Percentiles rank a stretch among this genome's conserved stretches.
These are phyloP conservation scores for Sarocladium strictum DNA, from an alignment of 2,329 filamentous ascomycete species.

Conservation along the genomic window DNA sequence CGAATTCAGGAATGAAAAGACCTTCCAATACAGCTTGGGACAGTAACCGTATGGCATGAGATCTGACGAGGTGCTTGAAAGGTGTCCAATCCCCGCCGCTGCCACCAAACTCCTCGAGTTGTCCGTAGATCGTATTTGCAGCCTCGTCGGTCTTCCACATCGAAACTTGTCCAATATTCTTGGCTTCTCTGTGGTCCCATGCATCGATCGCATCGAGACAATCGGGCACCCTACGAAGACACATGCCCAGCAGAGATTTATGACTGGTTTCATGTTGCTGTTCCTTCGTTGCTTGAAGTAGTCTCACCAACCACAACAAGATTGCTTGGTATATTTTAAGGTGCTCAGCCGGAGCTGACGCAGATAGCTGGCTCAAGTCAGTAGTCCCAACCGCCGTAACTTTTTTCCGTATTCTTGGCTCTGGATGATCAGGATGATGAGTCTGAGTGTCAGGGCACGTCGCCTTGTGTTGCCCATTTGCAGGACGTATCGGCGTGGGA, in stretches of 20 bases:
- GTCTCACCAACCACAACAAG: slow-evolving; percentile 22
- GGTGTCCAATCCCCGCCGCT: slow-evolving; percentile 25
- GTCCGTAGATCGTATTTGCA: slow-evolving; percentile 21
- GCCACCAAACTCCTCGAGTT: slow-evolving; percentile 27
- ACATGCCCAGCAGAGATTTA: slow-evolving; percentile 31
- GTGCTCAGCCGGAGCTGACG: background rate
- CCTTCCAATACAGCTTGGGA: slow-evolving; percentile 23
- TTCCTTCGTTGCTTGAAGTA: slow-evolving; percentile 23
- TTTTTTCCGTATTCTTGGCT: slow-evolving; percentile 1
- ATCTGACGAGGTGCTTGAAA: slow-evolving; percentile 25
- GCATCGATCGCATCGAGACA: slow-evolving; percentile 26
- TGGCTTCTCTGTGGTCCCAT: slow-evolving; percentile 23
- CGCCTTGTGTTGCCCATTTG: too few species aligned
- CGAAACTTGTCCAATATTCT: slow-evolving; percentile 17
- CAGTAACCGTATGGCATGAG: slow-evolving; percentile 24
- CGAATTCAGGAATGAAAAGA: slow-evolving; percentile 11
- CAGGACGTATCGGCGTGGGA: slow-evolving; percentile 22
- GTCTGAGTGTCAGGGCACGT: too few species aligned
- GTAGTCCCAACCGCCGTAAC: too few species aligned
- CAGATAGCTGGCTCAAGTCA: background rate
- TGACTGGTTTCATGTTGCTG: slow-evolving; percentile 15
- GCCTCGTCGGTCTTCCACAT: slow-evolving; percentile 16
- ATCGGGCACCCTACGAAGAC: slow-evolving; percentile 25
- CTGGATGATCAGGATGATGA: background rate
- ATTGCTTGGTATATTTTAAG: slow-evolving; percentile 25